Percentiles rank a stretch among this genome's conserved stretches.
These are phyloP conservation scores for Limonomyces culmigenus DNA, from an alignment of 1,284 basidiomycete genomes.

Conservation along the genomic window DNA sequence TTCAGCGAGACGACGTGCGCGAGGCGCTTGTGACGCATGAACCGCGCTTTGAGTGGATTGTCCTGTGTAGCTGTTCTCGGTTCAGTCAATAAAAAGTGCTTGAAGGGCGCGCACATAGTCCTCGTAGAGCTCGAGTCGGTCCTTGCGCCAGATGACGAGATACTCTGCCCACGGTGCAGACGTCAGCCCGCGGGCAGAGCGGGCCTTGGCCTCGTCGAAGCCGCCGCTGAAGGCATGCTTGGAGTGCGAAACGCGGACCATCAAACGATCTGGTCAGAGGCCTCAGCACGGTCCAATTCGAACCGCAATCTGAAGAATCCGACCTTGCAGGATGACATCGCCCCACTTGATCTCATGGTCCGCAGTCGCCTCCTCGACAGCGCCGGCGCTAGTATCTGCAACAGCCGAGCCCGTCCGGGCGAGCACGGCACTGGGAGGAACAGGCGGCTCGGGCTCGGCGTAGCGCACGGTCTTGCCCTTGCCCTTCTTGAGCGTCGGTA, in stretches of 20 bases:
- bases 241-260: conserved; percentile 55
- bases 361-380: conserved; percentile 17
- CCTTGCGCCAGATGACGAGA: conserved; percentile 62
- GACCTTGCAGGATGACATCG: conserved; percentile 49
- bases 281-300: too few relatives aligned
- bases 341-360: conserved; percentile 17
- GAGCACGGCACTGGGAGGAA: conserved; percentile 40
- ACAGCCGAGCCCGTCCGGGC: conserved; percentile 31
- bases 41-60: conserved; percentile 42
- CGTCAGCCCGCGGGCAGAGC: conserved; percentile 41
- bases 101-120: conserved; percentile 37
- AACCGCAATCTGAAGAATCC: too few relatives aligned
- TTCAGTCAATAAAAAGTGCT: not conserved
- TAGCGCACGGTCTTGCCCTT: conserved; percentile 18
- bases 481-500: conserved; percentile 7
- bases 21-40: conserved; percentile 48
- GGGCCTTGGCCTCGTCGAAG: conserved; percentile 57
- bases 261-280: conserved; percentile 70
- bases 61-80: conserved; percentile 21
- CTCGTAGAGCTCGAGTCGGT: conserved; percentile 61
- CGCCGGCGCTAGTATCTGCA: conserved; percentile 44
- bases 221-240: conserved; percentile 30
- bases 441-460: conserved; percentile 18
- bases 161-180: conserved; percentile 63
- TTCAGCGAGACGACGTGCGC: conserved; percentile 54